Percentiles rank a stretch among this genome's conserved stretches.
Evolutionary conservation across 495 filamentous ascomycete genomes (phyloP).

Genomic region (Corynascus novoguineensis): DNA sequence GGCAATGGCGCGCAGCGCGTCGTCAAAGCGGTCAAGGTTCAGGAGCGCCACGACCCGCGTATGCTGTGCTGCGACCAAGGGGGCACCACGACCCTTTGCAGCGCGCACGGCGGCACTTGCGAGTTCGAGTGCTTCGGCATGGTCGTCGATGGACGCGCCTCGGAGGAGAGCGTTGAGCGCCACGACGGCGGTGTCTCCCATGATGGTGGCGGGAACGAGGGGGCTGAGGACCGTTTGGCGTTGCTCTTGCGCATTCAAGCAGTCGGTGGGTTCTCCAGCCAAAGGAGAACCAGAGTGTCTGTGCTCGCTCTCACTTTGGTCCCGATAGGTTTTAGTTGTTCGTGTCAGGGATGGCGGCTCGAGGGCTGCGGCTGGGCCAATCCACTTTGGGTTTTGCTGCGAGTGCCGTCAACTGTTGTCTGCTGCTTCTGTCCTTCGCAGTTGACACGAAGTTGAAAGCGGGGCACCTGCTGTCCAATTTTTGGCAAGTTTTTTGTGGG

Average conservation of each 20-base stretch:
- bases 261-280: conserved; percentile 15
- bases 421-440: background rate
- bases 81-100: conserved; percentile 58
- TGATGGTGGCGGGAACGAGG: conserved; percentile 21
- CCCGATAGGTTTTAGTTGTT: background rate
- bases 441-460: conserved; percentile 13
- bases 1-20: conserved; percentile 73
- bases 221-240: conserved; percentile 6
- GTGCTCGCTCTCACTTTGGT: background rate
- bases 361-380: background rate
- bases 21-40: conserved; percentile 90
- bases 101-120: conserved; percentile 59
- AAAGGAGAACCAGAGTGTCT: conserved; percentile 10
- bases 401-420: background rate
- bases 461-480: conserved; percentile 19
- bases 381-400: no score
- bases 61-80: conserved; percentile 55
- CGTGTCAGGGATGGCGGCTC: conserved; percentile 2
- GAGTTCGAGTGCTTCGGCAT: conserved; percentile 43
- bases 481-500: conserved; percentile 22
- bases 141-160: conserved; percentile 42
- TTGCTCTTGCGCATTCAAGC: conserved; percentile 16
- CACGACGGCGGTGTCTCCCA: conserved; percentile 42
- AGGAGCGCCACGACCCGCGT: conserved; percentile 79
- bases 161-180: conserved; percentile 49